Evolutionary conservation across 805 yeast species (phyloP).

Genomic region (Ogataea chonburiensis): DNA sequence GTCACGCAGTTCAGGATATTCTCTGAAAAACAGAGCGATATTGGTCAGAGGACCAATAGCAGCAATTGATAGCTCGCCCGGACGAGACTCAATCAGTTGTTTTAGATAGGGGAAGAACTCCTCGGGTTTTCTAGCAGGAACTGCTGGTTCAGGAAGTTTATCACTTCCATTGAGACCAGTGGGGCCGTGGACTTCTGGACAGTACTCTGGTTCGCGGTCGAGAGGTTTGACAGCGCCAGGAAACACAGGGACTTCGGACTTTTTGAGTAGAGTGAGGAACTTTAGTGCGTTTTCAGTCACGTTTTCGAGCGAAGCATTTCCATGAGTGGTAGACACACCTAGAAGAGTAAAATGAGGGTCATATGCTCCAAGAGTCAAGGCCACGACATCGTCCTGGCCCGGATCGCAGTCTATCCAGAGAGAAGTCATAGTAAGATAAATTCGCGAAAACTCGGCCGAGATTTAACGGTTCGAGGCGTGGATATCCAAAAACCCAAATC

Average conservation of each 20-base stretch:
- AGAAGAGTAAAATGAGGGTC: conserved; percentile 56
- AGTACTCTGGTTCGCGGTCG: conserved; percentile 45
- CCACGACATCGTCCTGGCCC: conserved; percentile 86
- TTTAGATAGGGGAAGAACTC: conserved; percentile 29
- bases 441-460: conserved; percentile 10
- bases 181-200: conserved; percentile 69
- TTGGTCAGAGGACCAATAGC: conserved; percentile 83
- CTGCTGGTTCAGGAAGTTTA: conserved; percentile 50
- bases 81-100: conserved; percentile 29
- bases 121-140: conserved; percentile 18
- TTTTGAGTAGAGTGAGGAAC: conserved; percentile 57
- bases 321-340: conserved; percentile 77
- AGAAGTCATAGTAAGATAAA: conserved; percentile 43
- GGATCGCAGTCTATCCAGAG: conserved; percentile 93
- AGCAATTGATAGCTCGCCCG: conserved; percentile 55
- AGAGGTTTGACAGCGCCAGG: conserved; percentile 64
- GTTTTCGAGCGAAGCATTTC: conserved; percentile 60
- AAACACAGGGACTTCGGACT: conserved; percentile 59
- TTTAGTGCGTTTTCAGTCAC: conserved; percentile 73
- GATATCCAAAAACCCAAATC: conserved; percentile 1
- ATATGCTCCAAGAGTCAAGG: conserved; percentile 60
- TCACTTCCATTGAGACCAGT: conserved; percentile 78
- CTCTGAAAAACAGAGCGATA: conserved; percentile 52
- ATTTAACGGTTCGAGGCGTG: background rate
- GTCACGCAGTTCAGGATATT: conserved; percentile 52